Evolutionary conservation across 1,284 basidiomycete species (phyloP).

Genomic region (Paramarasmius palmivorus): DNA sequence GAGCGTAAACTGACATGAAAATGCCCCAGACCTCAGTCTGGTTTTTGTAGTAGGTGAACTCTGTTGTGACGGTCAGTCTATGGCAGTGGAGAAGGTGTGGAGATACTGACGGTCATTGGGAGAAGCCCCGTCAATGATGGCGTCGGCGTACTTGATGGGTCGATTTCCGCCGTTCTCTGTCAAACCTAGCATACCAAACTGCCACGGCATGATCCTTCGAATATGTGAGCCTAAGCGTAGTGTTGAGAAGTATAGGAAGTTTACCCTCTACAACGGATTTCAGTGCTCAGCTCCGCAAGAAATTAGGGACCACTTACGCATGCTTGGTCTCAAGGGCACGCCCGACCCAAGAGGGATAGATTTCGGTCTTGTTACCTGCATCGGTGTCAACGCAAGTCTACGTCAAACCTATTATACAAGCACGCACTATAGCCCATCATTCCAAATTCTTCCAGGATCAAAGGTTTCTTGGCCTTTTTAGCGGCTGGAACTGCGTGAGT

Average conservation of each 20-base stretch:
- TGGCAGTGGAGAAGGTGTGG: not conserved
- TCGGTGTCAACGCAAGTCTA: not conserved
- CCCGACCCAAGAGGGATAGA: constrained; percentile 53
- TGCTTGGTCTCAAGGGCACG: constrained; percentile 49
- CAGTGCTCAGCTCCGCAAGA: constrained; percentile 2
- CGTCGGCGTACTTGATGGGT: constrained; percentile 55
- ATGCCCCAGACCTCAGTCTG: constrained; percentile 52
- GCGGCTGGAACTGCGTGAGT: constrained; percentile 37
- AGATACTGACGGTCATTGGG: constrained; percentile 50
- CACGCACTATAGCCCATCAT: constrained; percentile 39
- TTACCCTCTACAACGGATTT: constrained; percentile 27
- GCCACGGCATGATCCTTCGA: constrained; percentile 57
- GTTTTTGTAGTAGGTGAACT: constrained; percentile 50
- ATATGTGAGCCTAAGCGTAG: not conserved
- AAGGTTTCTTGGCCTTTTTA: constrained; percentile 47
- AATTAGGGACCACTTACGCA: constrained; percentile 37
- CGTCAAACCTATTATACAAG: not conserved
- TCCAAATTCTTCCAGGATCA: constrained; percentile 60
- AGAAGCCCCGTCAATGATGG: constrained; percentile 50
- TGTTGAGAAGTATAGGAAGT: constrained; percentile 1
- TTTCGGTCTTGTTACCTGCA: constrained; percentile 48
- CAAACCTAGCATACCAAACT: constrained; percentile 51
- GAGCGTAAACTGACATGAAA: constrained; percentile 41
- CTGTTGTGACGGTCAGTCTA: constrained; percentile 20
- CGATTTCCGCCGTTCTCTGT: constrained; percentile 53